Base-by-base conservation (phyloP, 164 flowering plant species). In the Sextonia rubra region DNA sequence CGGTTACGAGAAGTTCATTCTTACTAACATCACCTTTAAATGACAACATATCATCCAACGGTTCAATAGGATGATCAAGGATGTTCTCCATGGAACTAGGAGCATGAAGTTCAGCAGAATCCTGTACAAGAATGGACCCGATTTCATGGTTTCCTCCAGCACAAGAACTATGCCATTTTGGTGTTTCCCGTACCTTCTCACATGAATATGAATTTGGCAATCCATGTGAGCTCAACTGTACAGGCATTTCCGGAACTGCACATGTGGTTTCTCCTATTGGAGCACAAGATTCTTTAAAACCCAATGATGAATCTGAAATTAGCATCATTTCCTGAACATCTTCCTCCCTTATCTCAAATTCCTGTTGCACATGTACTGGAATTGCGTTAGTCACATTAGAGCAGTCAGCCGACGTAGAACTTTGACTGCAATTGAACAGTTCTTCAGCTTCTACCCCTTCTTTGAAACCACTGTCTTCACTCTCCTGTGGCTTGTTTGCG, bases 361-460 rank as follows among this genome's bases (percentile, higher is more conserved):
- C 81, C 68, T 82, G 85, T 47, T 74, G 75, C 56, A 67, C 60
- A 52, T 76, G 80, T 67, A 72, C 64, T 22, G 73, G 26, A 71
- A 65, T 74, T 24, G 71, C 60, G 77, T 72, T 80, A 66, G 78
- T 64, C 75, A 86, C 73, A 69, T 82, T 88, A 77, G 70, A 70
- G 74, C 76, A 79, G 62, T 80, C 83, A 70, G 80, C 77, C 56
- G 74, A 47, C 58, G 77, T 67, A 61, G 92, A 89, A 32, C 80
- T 86, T 81, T 91, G 97, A 85, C 99, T 91, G 79, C 93, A 89
- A 77, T 91, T 93, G 58, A 94, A 91, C 60, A 78, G 71, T 61
- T 90, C 92, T 76, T 86, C 97, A 60, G 48, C 81, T 79, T 85
- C 93, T 12, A 47, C 37, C 60, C 79, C 85, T 72, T 80, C 84